Conservation (phyloP, 495 filamentous ascomycete species). For the Aspergillus cristatus region DNA sequence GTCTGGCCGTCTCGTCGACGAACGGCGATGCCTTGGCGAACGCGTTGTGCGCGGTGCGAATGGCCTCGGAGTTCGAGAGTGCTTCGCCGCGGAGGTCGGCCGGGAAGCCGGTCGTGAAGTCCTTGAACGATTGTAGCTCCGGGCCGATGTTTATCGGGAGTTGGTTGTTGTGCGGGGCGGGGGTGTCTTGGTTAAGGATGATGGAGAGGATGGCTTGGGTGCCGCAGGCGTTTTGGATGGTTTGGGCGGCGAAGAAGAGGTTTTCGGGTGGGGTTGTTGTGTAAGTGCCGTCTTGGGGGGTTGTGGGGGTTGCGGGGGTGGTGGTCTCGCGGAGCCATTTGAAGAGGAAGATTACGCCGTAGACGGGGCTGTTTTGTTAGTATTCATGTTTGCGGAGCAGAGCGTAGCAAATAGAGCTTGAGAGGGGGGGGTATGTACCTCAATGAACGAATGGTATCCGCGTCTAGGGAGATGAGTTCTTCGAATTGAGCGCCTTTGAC, state of each 20-base stretch:
- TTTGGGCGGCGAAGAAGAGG: constrained; percentile 94
- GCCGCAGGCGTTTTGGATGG: constrained; percentile 98
- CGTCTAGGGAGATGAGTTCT: constrained; percentile 85
- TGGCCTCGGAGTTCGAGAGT: constrained; percentile 63
- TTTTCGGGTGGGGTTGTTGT: constrained; percentile 59
- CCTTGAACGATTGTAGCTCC: constrained; percentile 68
- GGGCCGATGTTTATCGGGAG: constrained; percentile 47
- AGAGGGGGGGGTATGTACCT: constrained; percentile 21
- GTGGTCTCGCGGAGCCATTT: constrained; percentile 80
- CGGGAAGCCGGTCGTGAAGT: constrained; percentile 84
- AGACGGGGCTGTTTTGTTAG: constrained; percentile 54
- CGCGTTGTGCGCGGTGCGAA: constrained; percentile 86
- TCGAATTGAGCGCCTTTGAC: constrained; percentile 94
- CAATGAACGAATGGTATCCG: constrained; percentile 65
- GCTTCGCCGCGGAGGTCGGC: constrained; percentile 64
- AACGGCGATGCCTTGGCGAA: constrained; percentile 87
- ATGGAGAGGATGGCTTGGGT: constrained; percentile 93
- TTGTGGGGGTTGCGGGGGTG: constrained; percentile 38
- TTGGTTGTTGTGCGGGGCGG: constrained; percentile 7
- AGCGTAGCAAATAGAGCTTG: neutral
- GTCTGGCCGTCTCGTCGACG: constrained; percentile 71
- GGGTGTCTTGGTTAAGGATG: constrained; percentile 70
- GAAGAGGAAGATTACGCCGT: constrained; percentile 99
- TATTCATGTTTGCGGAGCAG: constrained; percentile 3
- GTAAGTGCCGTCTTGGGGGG: constrained; percentile 67